A percentile compares a stretch with the other conserved stretches of the same genome.
These are phyloP conservation scores for Pelargonium australe DNA, from an alignment of 441 rosid genomes.

Conservation along the genomic window DNA sequence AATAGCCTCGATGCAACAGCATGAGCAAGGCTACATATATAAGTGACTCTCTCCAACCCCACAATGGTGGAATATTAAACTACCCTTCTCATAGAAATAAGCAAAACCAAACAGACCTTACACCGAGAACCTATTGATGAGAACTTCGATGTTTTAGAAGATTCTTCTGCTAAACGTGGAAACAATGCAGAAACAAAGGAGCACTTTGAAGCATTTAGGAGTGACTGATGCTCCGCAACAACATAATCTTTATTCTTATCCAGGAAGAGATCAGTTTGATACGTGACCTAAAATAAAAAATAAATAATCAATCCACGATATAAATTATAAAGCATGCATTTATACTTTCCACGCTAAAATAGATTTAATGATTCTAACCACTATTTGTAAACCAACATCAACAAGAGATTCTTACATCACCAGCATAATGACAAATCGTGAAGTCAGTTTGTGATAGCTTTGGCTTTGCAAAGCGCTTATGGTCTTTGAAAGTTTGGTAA, in stretches of 20 bases:
- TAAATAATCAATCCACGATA: constrained; percentile 1
- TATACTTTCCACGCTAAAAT: constrained; percentile 11
- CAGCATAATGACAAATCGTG: constrained; percentile 90
- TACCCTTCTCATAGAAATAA: neutral
- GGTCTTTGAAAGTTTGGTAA: constrained; percentile 88
- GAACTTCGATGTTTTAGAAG: constrained; percentile 83
- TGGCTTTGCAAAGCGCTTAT: constrained; percentile 90
- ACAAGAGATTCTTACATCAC: constrained; percentile 62
- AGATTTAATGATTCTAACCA: constrained; percentile 9
- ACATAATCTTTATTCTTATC: constrained; percentile 99
- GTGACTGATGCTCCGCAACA: constrained; percentile 89
- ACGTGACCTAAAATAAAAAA: constrained; percentile 60
- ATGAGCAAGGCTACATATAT: too few relatives aligned
- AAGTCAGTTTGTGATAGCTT: constrained; percentile 87
- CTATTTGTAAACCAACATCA: constrained; percentile 10
- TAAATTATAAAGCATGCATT: neutral
- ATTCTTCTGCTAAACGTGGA: constrained; percentile 75
- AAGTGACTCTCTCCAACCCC: too few relatives aligned
- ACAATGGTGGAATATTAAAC: too few relatives aligned
- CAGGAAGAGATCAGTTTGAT: constrained; percentile 84
- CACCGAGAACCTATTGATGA: constrained; percentile 90
- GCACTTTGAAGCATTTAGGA: constrained; percentile 66
- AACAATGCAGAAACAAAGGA: constrained; percentile 77
- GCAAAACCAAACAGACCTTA: constrained; percentile 55
- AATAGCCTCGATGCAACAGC: too few relatives aligned